Evolutionary conservation across 345 rosid species (phyloP).

Genomic region (Raphanus raphanistrum): DNA sequence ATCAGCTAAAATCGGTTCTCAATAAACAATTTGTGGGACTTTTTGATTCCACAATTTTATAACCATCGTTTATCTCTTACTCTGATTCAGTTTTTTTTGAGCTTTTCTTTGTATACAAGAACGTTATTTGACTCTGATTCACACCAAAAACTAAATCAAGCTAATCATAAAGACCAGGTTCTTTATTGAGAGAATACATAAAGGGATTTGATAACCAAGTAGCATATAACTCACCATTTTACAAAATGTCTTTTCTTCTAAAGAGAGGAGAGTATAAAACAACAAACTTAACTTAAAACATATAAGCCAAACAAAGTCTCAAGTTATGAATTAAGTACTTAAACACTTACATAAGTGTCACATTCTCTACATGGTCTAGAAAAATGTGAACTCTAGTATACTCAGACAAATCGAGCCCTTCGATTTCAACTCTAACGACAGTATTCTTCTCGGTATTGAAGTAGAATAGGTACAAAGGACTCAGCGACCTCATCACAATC

Average conservation of each 20-base stretch:
- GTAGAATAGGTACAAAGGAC: not conserved
- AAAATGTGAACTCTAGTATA: not conserved
- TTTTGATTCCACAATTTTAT: constrained; percentile 65
- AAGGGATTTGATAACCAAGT: not conserved
- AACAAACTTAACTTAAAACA: not conserved
- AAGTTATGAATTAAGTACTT: not conserved
- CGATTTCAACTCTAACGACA: not conserved
- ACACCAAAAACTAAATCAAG: not conserved
- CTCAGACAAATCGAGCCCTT: not conserved
- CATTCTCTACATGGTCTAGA: not conserved
- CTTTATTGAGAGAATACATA: not conserved
- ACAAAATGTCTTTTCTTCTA: not conserved
- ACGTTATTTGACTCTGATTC: not conserved
- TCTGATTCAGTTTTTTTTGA: constrained; percentile 49
- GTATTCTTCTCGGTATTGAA: not conserved
- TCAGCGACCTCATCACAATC: not conserved
- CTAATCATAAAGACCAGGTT: not conserved
- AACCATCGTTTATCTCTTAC: constrained; percentile 49
- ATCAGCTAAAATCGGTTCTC: no score
- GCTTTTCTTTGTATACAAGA: not conserved
- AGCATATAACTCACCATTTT: no score
- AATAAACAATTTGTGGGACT: constrained; percentile 39
- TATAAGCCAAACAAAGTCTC: not conserved
- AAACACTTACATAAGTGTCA: not conserved
- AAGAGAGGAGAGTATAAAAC: not conserved